Percentiles rank a stretch among this genome's conserved stretches.
Conservation (phyloP, 345 rosid species). For the Brassica juncea region DNA sequence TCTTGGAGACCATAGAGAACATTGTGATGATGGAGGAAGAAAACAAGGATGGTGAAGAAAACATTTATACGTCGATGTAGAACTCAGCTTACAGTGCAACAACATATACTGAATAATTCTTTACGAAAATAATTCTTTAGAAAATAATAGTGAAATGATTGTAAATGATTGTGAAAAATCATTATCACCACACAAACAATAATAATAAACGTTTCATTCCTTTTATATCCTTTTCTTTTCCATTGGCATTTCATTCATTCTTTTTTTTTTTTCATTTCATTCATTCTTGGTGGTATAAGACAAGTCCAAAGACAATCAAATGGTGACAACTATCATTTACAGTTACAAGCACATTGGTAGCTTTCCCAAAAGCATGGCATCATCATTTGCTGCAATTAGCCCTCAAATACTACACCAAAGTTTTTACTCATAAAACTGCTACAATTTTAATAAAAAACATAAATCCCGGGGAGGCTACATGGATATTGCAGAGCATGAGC, state of each 20-base stretch:
- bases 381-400: neutral
- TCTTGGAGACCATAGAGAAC: conserved; percentile 51
- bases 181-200: neutral
- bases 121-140: neutral
- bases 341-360: neutral
- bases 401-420: neutral
- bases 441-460: neutral
- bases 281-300: neutral
- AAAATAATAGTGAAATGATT: neutral
- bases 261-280: neutral
- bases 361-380: neutral
- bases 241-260: neutral
- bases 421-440: neutral
- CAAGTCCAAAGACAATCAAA: neutral
- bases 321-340: neutral
- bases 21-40: conserved; percentile 26
- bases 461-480: neutral
- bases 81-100: neutral
- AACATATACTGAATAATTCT: neutral
- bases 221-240: neutral
- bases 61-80: neutral
- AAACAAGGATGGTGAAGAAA: conserved; percentile 17
- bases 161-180: neutral
- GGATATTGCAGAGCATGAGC: neutral
- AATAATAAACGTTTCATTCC: neutral